phyloP scores from a whole-genome alignment of 2,329 filamentous ascomycete species.

The Myriosclerotinia duriaeana region DNA sequence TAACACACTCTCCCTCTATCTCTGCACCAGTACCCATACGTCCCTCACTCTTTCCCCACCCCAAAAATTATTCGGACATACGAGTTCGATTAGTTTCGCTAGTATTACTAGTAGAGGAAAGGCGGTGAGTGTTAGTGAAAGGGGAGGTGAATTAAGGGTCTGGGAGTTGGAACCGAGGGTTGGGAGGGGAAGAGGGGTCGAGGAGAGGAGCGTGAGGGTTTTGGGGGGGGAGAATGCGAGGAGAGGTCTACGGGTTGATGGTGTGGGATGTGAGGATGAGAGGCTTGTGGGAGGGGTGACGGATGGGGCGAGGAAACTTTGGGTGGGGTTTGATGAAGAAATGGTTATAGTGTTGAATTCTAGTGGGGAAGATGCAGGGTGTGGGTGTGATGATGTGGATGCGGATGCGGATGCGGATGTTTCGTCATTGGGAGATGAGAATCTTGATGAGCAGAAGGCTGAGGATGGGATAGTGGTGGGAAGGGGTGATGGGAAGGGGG shows the following conservation, averaged over 20 bases:
- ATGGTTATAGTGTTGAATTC: conserved; percentile 62
- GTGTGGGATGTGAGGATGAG: neutral
- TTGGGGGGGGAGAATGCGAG: conserved; percentile 47
- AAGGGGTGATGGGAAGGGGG: neutral
- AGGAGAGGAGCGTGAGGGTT: conserved; percentile 18
- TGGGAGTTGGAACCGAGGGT: conserved; percentile 38
- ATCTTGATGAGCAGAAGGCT: neutral
- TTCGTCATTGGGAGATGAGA: neutral
- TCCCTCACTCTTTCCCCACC: conserved; percentile 58
- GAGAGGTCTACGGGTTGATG: neutral
- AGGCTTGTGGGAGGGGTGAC: conserved; percentile 4
- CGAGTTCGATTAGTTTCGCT: conserved; percentile 65
- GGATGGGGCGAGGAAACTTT: conserved; percentile 44
- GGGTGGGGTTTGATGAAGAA: conserved; percentile 72
- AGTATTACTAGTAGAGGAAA: conserved; percentile 68
- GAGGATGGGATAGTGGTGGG: no score
- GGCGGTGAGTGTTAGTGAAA: conserved; percentile 55
- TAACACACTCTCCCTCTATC: conserved; percentile 69
- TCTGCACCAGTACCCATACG: conserved; percentile 61
- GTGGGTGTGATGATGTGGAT: neutral
- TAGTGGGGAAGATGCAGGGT: neutral
- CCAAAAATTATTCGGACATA: conserved; percentile 69
- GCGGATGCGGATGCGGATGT: neutral
- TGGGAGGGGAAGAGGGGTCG: conserved; percentile 35
- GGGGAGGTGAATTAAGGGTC: conserved; percentile 18